Base-by-base conservation (phyloP, 495 filamentous ascomycete species). In the Stereocaulon alpinum region DNA sequence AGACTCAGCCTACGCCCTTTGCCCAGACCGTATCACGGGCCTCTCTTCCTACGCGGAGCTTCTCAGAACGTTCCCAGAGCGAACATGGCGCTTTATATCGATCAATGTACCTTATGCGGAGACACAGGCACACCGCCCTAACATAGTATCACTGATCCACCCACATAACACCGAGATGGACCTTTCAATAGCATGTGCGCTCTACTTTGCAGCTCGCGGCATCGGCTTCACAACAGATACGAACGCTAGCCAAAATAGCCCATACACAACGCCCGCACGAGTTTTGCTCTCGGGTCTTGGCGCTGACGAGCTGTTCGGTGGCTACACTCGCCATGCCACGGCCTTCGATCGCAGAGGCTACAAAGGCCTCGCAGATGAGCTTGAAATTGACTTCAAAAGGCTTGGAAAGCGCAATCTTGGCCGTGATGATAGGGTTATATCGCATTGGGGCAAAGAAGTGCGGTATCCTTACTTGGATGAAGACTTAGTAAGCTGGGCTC, bases 161-260 rank as follows among this genome's bases (percentile, higher is more conserved):
- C 93, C 93, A 0, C 93, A 97, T 70, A 90, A 95, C 65, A 97
- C 93, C 0, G 94, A 96, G 70, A 99, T 99, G 93, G 93, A 99
- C 66, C 78, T 96, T 3, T 97, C 94, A n/a, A 97, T 99, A 64
- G 87, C 86, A 2, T 83, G 81, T 55, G 93, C 93, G 0, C 78
- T 97, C 48, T 97, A 96, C 73, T 98, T 98, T 69, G 89, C 93
- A 4, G 83, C 92, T 7, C 82, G 91, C 14, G 92, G 90, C 9
- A 74, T 74, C 56, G 93, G 92, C 0, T 45, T 69, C 6, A 70
- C 78, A n/a, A 62, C 67, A 7, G 40, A 47, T 15, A 27, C 40
- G 30, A 55, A 37, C 12, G 44, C 63, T 10, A 55, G 45, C 18
- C 48, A 14, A 22, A n/a, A 56, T 10, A 32, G 53, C 37, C 61